phyloP scores from a whole-genome alignment of 129 eudicot species.

The Scalesia atractyloides region DNA sequence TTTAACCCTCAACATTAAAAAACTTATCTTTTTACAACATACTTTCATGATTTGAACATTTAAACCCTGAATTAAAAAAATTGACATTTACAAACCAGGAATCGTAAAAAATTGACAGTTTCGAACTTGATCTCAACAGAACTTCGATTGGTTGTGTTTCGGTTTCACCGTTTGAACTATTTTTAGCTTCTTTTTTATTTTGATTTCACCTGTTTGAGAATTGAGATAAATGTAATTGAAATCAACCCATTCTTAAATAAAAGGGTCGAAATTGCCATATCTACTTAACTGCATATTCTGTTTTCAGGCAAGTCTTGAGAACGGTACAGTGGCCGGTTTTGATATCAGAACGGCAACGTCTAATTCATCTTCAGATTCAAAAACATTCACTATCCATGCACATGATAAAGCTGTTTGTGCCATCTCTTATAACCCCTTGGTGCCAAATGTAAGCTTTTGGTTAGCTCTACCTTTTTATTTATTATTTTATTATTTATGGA shows the following conservation, averaged over 20 bases:
- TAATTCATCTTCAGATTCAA: constrained; percentile 47
- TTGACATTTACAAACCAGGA: no score
- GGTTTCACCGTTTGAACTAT: no score
- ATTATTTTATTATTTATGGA: not conserved
- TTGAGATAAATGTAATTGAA: not conserved
- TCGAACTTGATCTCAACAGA: no score
- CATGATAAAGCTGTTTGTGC: constrained; percentile 91
- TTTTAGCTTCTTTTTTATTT: not conserved
- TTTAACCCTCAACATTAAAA: no score
- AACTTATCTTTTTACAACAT: no score
- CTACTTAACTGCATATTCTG: not conserved
- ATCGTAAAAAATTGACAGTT: no score
- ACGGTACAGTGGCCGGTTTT: constrained; percentile 78
- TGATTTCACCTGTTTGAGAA: not conserved
- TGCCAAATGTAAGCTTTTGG: constrained; percentile 59
- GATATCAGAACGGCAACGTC: constrained; percentile 74
- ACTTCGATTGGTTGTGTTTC: no score
- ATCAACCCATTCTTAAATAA: not conserved
- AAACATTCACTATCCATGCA: constrained; percentile 80
- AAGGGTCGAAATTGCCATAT: not conserved
- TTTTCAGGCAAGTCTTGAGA: constrained; percentile 82
- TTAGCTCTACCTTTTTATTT: not conserved
- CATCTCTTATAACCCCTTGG: constrained; percentile 60
- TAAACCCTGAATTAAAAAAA: no score
- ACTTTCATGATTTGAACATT: no score